These are phyloP conservation scores for Aspergillus persii DNA, from an alignment of 2,329 filamentous ascomycete genomes.

Conservation along the genomic window DNA sequence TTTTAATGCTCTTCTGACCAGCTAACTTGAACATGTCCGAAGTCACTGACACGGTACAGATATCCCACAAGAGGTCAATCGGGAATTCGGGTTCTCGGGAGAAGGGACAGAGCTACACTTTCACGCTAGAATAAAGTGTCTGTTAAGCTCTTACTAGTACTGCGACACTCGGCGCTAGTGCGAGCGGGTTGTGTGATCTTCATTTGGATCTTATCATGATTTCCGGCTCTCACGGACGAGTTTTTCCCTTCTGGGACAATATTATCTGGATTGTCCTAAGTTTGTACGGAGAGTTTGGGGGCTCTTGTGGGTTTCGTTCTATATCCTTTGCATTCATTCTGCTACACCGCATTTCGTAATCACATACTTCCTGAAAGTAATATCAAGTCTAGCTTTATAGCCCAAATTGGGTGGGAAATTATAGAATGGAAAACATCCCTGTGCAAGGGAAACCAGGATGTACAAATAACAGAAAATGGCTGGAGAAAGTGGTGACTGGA, in stretches of 20 bases:
- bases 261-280: neutral
- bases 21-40: slow-evolving; percentile 46
- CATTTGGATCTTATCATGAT: neutral
- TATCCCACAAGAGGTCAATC: slow-evolving; percentile 34
- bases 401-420: neutral
- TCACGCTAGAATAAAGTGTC: too few species aligned
- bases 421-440: neutral
- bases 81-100: too few species aligned
- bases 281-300: neutral
- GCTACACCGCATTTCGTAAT: neutral
- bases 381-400: neutral
- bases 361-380: neutral
- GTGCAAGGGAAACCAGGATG: slow-evolving; percentile 1
- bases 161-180: neutral
- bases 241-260: neutral
- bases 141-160: too few species aligned
- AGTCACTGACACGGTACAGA: slow-evolving; percentile 34
- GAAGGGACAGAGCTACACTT: too few species aligned
- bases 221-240: neutral
- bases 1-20: slow-evolving; percentile 33
- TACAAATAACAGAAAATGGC: slow-evolving; percentile 4
- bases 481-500: neutral
- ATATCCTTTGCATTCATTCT: neutral
- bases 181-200: neutral
- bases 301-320: neutral